Conservation (phyloP, 106 monocot species). For the Dioscorea alata region DNA sequence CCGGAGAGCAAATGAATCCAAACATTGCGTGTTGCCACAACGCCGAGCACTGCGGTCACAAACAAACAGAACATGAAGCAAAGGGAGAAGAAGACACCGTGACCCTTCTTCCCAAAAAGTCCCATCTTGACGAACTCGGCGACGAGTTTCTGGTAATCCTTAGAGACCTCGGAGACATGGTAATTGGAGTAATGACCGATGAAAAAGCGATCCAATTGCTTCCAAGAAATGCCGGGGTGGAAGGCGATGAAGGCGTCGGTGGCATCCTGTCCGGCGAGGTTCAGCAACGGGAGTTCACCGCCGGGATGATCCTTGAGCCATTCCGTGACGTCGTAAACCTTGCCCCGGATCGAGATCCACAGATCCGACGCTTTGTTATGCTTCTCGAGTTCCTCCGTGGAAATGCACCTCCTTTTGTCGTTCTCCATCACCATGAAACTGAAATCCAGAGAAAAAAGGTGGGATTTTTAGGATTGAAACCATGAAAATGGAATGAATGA, state of each 20-base stretch:
- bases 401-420: slow-evolving; percentile 22
- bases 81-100: slow-evolving; percentile 17
- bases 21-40: slow-evolving; percentile 6
- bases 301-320: slow-evolving; percentile 51
- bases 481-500: too few species aligned
- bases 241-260: slow-evolving; percentile 70
- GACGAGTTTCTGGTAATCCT: slow-evolving; percentile 50
- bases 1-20: slow-evolving; percentile 27
- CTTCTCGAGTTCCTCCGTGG: slow-evolving; percentile 31
- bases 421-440: background rate
- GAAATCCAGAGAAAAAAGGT: too few species aligned
- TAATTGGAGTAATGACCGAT: slow-evolving; percentile 52
- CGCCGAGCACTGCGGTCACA: slow-evolving; percentile 18
- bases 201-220: slow-evolving; percentile 41
- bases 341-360: slow-evolving; percentile 67
- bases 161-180: slow-evolving; percentile 50
- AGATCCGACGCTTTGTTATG: slow-evolving; percentile 39
- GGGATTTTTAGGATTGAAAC: too few species aligned
- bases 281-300: slow-evolving; percentile 56
- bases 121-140: slow-evolving; percentile 51
- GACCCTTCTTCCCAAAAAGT: slow-evolving; percentile 42
- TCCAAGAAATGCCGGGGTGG: slow-evolving; percentile 54
- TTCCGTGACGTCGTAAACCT: slow-evolving; percentile 63
- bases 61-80: slow-evolving; percentile 19
- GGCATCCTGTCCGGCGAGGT: slow-evolving; percentile 68